Evolutionary conservation across 345 rosid species (phyloP), one percentile per base, ranked within the genome.

Genomic region (Ailanthus altissimus): DNA sequence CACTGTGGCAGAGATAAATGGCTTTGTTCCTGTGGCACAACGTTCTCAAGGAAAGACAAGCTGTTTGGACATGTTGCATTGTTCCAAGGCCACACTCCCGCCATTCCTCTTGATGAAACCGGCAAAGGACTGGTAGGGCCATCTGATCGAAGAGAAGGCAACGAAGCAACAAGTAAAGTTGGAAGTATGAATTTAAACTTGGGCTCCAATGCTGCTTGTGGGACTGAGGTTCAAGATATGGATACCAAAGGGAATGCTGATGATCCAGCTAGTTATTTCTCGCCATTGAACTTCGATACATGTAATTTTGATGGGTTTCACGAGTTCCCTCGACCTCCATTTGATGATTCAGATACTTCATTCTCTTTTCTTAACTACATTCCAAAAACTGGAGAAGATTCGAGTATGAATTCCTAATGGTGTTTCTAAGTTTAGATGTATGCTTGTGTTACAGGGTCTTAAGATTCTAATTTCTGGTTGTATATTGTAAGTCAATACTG

Each of bases 81-180:
- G 60, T 96, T 96, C 88, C 99, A 96, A 69, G 99, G 99, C 70
- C 99, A 96, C 78, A 93, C 98, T 14, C 99, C 99, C 23, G 98
- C 97, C 0, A 92, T 96, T 47, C 90, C 97, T 54, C 84, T 84
- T 1, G 98, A 96, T 38, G 99, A 93, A 70, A 50, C 73, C 32
- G 83, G 68, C 12, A 90, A 88, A 79, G 88, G 78, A 38, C 75
- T 84, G 10, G 78, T 74, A 5, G 85, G 72, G 46, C 63, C 87
- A 75, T 85, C 88, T 38, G 85, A 78, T 57, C 86, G 75, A 70
- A 79, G 81, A 66, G 92, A 81, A 25, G 83, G 73, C 65, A 82
- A 73, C 57, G 86, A 82, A 75, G 84, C 81, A 25, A 77, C 75
- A 18, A 79, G 77, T 70, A 85, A 78, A 75, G 65, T 78, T 7